Conservation (phyloP, 108 stramenopile species). For the Cyclotella kingstonii region DNA sequence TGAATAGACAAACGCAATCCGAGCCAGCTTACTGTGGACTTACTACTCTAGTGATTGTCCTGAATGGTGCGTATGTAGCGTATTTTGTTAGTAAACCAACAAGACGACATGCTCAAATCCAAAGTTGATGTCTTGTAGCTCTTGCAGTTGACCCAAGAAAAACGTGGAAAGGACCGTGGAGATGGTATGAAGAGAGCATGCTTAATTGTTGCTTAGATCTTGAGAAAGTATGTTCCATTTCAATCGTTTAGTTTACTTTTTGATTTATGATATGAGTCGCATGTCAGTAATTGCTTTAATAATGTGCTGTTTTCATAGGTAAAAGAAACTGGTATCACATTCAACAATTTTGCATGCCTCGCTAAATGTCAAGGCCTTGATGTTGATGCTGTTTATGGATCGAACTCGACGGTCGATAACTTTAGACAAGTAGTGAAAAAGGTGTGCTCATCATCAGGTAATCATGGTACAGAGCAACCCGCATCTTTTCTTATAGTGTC, state of each 20-base stretch:
- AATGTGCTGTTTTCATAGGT: too few relatives aligned
- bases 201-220: conserved; percentile 85
- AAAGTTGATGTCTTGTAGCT: conserved; percentile 32
- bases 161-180: conserved; percentile 94
- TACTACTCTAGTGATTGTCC: conserved; percentile 82
- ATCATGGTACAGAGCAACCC: conserved; percentile 16
- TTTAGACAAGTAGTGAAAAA: conserved; percentile 65
- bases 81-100: background rate
- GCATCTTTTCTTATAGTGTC: conserved; percentile 57
- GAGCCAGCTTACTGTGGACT: conserved; percentile 97
- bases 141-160: conserved; percentile 87
- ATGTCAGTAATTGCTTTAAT: too few relatives aligned
- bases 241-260: background rate
- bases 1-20: conserved; percentile 59
- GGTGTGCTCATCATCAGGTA: conserved; percentile 42
- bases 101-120: background rate
- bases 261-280: background rate
- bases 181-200: conserved; percentile 93
- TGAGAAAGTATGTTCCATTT: conserved; percentile 32
- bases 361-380: conserved; percentile 81
- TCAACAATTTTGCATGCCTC: conserved; percentile 69
- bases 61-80: conserved; percentile 60
- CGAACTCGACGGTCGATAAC: conserved; percentile 53
- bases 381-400: conserved; percentile 46
- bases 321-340: conserved; percentile 71